Percentiles rank a stretch among this genome's conserved stretches.
Evolutionary conservation across 352 stramenopile genomes (phyloP).

Genomic region (Albugo laibachii): DNA sequence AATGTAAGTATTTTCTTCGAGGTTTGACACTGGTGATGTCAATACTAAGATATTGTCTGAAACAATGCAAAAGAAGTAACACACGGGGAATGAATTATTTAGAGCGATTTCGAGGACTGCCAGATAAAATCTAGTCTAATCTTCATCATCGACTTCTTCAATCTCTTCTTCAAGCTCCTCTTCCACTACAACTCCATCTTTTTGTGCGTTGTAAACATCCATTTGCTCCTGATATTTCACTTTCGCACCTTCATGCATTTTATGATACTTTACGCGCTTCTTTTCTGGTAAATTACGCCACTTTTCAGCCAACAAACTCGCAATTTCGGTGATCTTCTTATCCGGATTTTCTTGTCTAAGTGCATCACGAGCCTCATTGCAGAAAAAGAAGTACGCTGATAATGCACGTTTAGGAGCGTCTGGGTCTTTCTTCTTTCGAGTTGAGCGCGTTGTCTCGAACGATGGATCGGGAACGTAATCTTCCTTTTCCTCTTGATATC

Average conservation of each 20-base stretch:
- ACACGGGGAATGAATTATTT: no score
- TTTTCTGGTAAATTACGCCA: conserved; percentile 82
- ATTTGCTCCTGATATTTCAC: conserved; percentile 78
- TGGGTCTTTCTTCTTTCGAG: conserved; percentile 83
- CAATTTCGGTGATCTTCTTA: conserved; percentile 89
- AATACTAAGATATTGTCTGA: no score
- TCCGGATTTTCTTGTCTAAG: conserved; percentile 86
- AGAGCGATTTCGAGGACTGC: not conserved
- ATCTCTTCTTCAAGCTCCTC: conserved; percentile 21
- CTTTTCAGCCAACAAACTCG: conserved; percentile 49
- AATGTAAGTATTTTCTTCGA: no score
- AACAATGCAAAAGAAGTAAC: no score
- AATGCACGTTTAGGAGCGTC: conserved; percentile 87
- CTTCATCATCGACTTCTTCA: conserved; percentile 42
- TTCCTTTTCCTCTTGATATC: conserved; percentile 77
- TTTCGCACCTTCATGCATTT: conserved; percentile 75
- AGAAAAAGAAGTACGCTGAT: conserved; percentile 91
- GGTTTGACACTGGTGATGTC: no score
- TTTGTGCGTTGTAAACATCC: conserved; percentile 72
- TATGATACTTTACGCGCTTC: conserved; percentile 82
- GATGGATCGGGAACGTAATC: conserved; percentile 75
- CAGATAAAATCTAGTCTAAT: conserved; percentile 15
- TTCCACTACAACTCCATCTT: conserved; percentile 6
- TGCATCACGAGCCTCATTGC: conserved; percentile 80
- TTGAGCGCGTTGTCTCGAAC: conserved; percentile 37